A percentile compares a stretch with the other conserved stretches of the same genome.
These are phyloP conservation scores for Colletotrichum trifolii DNA, from an alignment of 2,329 filamentous ascomycete species.

Conservation along the genomic window DNA sequence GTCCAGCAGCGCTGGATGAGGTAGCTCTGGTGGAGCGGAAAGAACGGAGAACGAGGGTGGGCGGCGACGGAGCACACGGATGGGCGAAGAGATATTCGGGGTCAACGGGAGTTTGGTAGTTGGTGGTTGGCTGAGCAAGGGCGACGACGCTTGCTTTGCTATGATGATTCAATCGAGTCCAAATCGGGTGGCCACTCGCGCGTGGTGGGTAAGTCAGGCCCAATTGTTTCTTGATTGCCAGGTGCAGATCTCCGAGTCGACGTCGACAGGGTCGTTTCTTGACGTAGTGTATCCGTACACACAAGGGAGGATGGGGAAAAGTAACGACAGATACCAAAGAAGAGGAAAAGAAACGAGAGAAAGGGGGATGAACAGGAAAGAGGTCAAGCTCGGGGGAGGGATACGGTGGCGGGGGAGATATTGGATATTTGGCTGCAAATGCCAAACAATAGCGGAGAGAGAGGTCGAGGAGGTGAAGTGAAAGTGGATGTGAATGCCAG, in stretches of 20 bases:
- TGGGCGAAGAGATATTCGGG: constrained; percentile 11
- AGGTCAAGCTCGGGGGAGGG: constrained; percentile 1
- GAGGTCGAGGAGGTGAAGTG: constrained; percentile 18
- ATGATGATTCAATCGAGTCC: constrained; percentile 18
- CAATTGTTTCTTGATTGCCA: constrained; percentile 13
- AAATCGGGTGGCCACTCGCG: constrained; percentile 18
- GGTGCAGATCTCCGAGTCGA: constrained; percentile 18
- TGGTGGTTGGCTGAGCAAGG: constrained; percentile 26
- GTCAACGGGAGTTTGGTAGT: constrained; percentile 7
- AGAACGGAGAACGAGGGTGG: constrained; percentile 14
- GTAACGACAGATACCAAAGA: neutral
- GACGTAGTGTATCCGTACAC: constrained; percentile 2
- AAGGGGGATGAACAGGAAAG: constrained; percentile 1
- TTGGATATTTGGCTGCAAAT: constrained; percentile 35
- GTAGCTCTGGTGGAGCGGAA: constrained; percentile 20
- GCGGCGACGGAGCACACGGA: neutral
- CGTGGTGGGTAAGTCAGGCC: constrained; percentile 23
- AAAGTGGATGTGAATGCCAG: constrained; percentile 32
- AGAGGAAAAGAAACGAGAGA: constrained; percentile 2
- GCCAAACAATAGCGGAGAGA: constrained; percentile 30
- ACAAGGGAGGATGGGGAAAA: neutral
- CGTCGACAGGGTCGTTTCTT: constrained; percentile 17
- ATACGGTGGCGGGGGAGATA: constrained; percentile 31
- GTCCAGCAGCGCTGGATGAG: neutral
- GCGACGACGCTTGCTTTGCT: constrained; percentile 19